A percentile compares a stretch with the other conserved stretches of the same genome.
Evolutionary conservation across 495 filamentous ascomycete species (phyloP).

Genomic region (Recurvomyces mirabilis): DNA sequence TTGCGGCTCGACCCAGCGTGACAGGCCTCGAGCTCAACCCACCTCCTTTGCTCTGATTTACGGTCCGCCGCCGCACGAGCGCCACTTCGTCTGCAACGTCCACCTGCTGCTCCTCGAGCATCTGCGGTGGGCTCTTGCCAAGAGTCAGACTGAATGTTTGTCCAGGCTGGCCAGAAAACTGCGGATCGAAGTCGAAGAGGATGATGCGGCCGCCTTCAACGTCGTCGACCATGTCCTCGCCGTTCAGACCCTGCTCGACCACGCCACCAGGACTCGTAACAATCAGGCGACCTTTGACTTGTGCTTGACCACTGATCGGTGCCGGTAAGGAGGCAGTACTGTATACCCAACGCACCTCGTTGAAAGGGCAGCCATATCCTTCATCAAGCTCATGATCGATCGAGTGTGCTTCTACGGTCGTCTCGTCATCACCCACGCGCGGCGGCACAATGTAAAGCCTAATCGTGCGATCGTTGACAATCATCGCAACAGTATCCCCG

Average conservation of each 20-base stretch:
- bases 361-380: constrained; percentile 20
- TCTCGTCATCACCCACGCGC: constrained; percentile 6
- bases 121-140: constrained; percentile 17
- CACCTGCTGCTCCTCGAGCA: constrained; percentile 14
- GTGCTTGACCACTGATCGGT: constrained; percentile 9
- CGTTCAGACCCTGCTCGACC: constrained; percentile 5
- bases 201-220: constrained; percentile 23
- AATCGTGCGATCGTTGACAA: constrained; percentile 22
- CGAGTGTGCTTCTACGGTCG: constrained; percentile 19
- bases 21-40: constrained; percentile 14
- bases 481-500: constrained; percentile 22
- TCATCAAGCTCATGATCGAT: constrained; percentile 23
- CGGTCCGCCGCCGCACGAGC: constrained; percentile 17
- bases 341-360: constrained; percentile 18
- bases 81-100: constrained; percentile 21
- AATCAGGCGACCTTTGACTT: constrained; percentile 17
- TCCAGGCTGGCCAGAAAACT: constrained; percentile 21
- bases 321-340: constrained; percentile 4
- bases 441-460: constrained; percentile 20
- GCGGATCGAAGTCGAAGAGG: constrained; percentile 22
- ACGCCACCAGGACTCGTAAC: constrained; percentile 20
- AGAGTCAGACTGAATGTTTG: constrained; percentile 20
- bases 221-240: constrained; percentile 15
- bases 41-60: constrained; percentile 19
- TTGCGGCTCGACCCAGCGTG: constrained; percentile 14